Conservation (phyloP, 768 basidiomycete species). For the Tulasnella sp. region DNA sequence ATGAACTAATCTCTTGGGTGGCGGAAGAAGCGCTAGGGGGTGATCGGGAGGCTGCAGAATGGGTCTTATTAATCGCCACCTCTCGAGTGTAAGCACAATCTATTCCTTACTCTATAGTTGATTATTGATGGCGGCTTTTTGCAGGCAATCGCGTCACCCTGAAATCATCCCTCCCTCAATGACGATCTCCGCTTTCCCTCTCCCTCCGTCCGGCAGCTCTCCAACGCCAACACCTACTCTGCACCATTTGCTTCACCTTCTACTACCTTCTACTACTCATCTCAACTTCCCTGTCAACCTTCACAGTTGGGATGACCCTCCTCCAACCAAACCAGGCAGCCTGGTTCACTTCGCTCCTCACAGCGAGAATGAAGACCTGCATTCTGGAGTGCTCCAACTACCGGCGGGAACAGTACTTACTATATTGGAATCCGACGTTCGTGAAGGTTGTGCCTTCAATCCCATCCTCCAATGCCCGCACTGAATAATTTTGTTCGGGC, state of each 20-base stretch:
- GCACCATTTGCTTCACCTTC: constrained; percentile 44
- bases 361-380: constrained; percentile 61
- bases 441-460: constrained; percentile 50
- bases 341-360: constrained; percentile 11
- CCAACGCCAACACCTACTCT: constrained; percentile 40
- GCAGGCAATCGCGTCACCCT: constrained; percentile 58
- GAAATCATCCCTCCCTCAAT: constrained; percentile 61
- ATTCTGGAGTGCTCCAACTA: constrained; percentile 66
- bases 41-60: constrained; percentile 63
- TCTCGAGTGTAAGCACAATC: constrained; percentile 51
- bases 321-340: neutral
- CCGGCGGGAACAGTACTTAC: constrained; percentile 53
- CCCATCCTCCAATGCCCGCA: neutral
- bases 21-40: constrained; percentile 60
- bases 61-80: constrained; percentile 55
- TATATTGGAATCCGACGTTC: constrained; percentile 57
- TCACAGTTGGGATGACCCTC: neutral
- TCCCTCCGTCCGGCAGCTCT: constrained; percentile 30
- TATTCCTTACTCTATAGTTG: neutral
- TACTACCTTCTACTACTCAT: constrained; percentile 45
- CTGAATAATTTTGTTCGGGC: neutral
- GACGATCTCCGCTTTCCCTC: constrained; percentile 55
- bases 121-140: constrained; percentile 2
- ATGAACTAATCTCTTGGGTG: constrained; percentile 63
- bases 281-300: constrained; percentile 17